Evolutionary conservation across 108 stramenopile species (phyloP).

Genomic region (Fragilariopsis cylindrus): DNA sequence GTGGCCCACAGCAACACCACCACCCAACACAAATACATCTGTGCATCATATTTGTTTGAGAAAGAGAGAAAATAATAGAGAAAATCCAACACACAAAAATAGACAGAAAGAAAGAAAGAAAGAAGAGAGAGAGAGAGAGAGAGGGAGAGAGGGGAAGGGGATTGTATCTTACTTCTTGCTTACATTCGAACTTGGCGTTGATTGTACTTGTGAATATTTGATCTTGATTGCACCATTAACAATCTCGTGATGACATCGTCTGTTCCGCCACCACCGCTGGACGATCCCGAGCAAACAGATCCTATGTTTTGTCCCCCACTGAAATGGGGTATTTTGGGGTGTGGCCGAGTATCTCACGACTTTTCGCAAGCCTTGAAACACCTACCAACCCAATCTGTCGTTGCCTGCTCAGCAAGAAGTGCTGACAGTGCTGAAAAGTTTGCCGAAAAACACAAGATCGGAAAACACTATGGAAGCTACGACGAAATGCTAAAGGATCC

Average conservation of each 20-base stretch:
- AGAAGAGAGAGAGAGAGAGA: no score
- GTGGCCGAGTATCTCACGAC: conserved; percentile 67
- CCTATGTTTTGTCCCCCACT: conserved; percentile 59
- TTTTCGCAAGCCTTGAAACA: conserved; percentile 61
- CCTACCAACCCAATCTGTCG: conserved; percentile 47
- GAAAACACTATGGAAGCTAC: conserved; percentile 60
- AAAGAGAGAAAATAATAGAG: no score
- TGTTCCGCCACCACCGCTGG: conserved; percentile 51
- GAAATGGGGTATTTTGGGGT: conserved; percentile 72
- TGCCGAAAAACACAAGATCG: conserved; percentile 62
- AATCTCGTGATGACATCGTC: conserved; percentile 9
- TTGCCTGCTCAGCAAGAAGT: conserved; percentile 54
- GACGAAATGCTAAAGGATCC: conserved; percentile 61
- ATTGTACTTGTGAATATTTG: no score
- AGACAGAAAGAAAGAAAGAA: no score
- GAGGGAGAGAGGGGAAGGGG: no score
- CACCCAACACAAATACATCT: no score
- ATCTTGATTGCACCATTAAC: no score
- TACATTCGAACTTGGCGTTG: no score
- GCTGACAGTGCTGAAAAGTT: conserved; percentile 44
- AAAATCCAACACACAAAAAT: no score
- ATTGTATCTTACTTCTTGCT: no score
- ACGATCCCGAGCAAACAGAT: conserved; percentile 41
- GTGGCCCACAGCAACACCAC: no score
- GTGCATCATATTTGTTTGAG: no score